Evolutionary conservation across 2,329 filamentous ascomycete species (phyloP), one percentile per base, ranked within the genome.

Genomic region (Colletotrichum ledebouriae): DNA sequence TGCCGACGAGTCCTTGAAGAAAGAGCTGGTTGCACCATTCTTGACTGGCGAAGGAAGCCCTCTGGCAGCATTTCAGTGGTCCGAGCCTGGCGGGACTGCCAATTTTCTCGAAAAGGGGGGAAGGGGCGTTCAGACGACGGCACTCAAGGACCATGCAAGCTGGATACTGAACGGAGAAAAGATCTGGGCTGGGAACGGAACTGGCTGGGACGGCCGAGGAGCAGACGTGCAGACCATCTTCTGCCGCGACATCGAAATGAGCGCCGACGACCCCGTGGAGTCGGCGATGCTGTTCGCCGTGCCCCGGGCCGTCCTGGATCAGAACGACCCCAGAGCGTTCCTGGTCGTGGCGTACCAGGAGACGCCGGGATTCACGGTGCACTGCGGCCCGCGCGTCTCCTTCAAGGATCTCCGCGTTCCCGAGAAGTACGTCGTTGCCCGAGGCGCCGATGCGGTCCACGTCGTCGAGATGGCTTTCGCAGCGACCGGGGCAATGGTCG

Each of bases 151-250:
- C n/a, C 84, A 82, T 0, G 80, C 85, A 41, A 78, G 83, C 49
- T 87, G 83, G 82, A 73, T 87, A 3, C 71, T 88, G 29, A 83
- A 82, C 71, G 86, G 86, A 3, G 85, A 87, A 71, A 87, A 88
- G 81, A 76, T 86, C 44, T 88, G 86, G 85, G 83, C 85, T 11
- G 86, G 85, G 1, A 88, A 87, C 72, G 80, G 78, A 59, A 81
- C 79, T 0, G 85, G 86, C 13, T 88, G 84, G 85, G 85, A 87
- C 66, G 79, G 80, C 46, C 76, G 77, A 59, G 85, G 86, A 10
- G 83, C 84, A 1, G 84, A 87, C 47, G 75, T 88, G 2, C 79
- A 82, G 61, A 87, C 84, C 69, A 79, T 87, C 6, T 82, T 86
- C 4, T 87, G 84, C 73, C 82, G 85, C 12, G 76, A 82, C 47